Conservation (phyloP, 2,329 filamentous ascomycete species). For the Arthroderma sp. region DNA sequence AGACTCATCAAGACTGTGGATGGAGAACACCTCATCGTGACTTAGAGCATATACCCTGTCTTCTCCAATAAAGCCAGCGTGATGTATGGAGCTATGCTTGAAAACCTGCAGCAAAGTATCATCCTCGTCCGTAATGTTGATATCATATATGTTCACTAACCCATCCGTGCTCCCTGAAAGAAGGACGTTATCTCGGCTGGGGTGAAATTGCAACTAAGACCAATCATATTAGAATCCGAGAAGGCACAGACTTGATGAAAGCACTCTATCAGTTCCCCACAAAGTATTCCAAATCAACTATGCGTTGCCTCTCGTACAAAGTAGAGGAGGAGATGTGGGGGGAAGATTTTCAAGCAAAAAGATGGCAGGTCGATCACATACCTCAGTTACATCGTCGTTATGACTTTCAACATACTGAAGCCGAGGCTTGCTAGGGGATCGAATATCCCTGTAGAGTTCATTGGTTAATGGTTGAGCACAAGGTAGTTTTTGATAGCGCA, state of each 20-base stretch:
- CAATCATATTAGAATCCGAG: no score
- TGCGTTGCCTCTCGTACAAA: background rate
- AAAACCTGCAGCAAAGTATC: constrained; percentile 50
- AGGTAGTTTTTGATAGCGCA: no score
- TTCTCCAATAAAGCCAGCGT: constrained; percentile 45
- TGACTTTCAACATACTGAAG: constrained; percentile 35
- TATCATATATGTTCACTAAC: constrained; percentile 50
- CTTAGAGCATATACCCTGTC: constrained; percentile 45
- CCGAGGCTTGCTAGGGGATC: constrained; percentile 23
- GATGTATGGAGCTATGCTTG: constrained; percentile 50
- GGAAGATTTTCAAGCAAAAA: background rate
- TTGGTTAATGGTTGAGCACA: background rate
- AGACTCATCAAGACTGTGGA: constrained; percentile 34
- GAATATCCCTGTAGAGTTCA: constrained; percentile 26
- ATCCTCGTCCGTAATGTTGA: constrained; percentile 44
- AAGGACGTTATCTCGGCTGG: constrained; percentile 38
- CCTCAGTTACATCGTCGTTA: constrained; percentile 48
- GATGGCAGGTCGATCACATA: constrained; percentile 17
- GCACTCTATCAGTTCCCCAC: no score
- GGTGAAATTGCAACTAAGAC: constrained; percentile 37
- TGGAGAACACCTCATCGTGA: constrained; percentile 48
- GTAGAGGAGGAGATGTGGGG: background rate
- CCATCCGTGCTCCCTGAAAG: constrained; percentile 52
- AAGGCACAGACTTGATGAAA: no score
- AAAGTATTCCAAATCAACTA: no score